phyloP scores from a whole-genome alignment of 1,284 basidiomycete species.

The Xerocomus minutiporus region DNA sequence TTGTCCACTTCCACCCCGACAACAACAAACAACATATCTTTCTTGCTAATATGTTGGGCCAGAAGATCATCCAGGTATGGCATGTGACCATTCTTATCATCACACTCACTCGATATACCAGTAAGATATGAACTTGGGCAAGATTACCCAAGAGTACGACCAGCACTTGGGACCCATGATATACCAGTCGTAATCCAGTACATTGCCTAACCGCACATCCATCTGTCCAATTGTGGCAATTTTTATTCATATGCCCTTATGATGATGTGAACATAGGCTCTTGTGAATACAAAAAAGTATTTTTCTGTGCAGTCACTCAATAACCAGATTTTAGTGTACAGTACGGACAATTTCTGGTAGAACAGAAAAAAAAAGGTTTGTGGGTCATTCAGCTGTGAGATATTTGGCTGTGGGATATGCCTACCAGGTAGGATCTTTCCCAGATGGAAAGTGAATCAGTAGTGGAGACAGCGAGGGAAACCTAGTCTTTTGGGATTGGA shows the following conservation, averaged over 20 bases:
- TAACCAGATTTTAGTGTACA: slow-evolving; percentile 96
- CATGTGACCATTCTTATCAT: too few relatives aligned
- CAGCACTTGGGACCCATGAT: too few relatives aligned
- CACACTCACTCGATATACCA: too few relatives aligned
- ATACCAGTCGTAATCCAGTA: slow-evolving; percentile 99
- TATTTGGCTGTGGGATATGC: slow-evolving; percentile 96
- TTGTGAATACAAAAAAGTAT: slow-evolving; percentile 71
- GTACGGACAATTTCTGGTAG: slow-evolving; percentile 95
- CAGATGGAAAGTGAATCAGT: slow-evolving; percentile 96
- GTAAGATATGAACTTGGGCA: too few relatives aligned
- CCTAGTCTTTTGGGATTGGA: slow-evolving; percentile 99
- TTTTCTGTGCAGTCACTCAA: slow-evolving; percentile 96
- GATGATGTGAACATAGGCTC: slow-evolving; percentile 1
- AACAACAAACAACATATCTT: too few relatives aligned
- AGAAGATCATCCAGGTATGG: too few relatives aligned
- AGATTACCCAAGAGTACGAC: too few relatives aligned
- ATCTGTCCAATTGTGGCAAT: slow-evolving; percentile 79
- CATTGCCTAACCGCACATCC: slow-evolving; percentile 97
- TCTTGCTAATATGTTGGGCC: too few relatives aligned
- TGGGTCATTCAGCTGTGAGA: slow-evolving; percentile 93
- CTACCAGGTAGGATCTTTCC: slow-evolving; percentile 94
- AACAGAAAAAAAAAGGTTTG: slow-evolving; percentile 97
- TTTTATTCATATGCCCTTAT: not conserved
- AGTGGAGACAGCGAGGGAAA: slow-evolving; percentile 94
- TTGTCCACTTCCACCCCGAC: too few relatives aligned